phyloP scores from a whole-genome alignment of 805 yeast genomes.

The Suhomyces prunicola region DNA sequence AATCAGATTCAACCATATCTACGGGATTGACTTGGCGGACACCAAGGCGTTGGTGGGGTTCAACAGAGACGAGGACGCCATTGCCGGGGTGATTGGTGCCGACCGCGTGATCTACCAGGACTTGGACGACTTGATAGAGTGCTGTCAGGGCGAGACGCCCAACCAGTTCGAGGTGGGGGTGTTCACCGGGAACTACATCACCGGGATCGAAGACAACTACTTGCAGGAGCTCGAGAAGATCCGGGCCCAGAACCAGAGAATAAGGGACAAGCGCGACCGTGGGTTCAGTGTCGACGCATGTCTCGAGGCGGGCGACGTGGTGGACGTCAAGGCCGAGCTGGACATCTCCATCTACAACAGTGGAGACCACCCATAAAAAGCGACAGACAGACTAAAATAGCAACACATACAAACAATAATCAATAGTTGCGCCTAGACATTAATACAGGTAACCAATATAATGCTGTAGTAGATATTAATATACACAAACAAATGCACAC shows the following conservation, averaged over 20 bases:
- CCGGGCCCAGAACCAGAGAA: constrained; percentile 71
- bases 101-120: constrained; percentile 88
- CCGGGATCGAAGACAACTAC: constrained; percentile 88
- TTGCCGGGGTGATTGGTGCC: constrained; percentile 79
- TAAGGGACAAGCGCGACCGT: constrained; percentile 33
- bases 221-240: constrained; percentile 76
- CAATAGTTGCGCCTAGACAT: too few species aligned
- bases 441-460: too few species aligned
- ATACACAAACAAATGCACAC: too few species aligned
- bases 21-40: constrained; percentile 97
- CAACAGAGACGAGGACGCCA: constrained; percentile 68
- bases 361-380: constrained; percentile 41
- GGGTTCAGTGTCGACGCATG: constrained; percentile 44
- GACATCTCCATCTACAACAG: constrained; percentile 57
- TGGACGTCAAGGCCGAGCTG: constrained; percentile 76
- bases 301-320: constrained; percentile 42
- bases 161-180: constrained; percentile 91
- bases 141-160: constrained; percentile 58
- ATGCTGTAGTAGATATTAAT: too few species aligned
- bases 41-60: constrained; percentile 91
- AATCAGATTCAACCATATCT: constrained; percentile 92
- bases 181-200: constrained; percentile 88
- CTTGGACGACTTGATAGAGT: constrained; percentile 74
- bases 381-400: too few species aligned
- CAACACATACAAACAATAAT: too few species aligned